Percentiles rank a stretch among this genome's conserved stretches.
Evolutionary conservation across 768 basidiomycete genomes (phyloP).

Genomic region (Leccinellum albellum): DNA sequence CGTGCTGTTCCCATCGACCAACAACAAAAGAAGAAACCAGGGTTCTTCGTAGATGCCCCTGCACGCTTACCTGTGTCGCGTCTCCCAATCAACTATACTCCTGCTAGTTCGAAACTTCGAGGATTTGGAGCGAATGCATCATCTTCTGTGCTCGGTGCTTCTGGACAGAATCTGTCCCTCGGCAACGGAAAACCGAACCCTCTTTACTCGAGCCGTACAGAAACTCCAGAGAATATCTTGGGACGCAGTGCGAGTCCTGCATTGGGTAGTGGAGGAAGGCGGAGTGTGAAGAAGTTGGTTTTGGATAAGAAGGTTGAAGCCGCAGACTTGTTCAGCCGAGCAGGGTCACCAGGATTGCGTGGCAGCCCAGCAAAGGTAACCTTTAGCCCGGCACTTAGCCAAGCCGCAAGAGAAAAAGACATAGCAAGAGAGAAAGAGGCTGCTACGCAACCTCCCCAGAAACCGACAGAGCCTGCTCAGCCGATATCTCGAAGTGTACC

Average conservation of each 20-base stretch:
- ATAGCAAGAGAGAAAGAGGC: conserved; percentile 40
- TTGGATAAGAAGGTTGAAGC: conserved; percentile 82
- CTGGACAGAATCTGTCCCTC: conserved; percentile 40
- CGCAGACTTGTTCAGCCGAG: conserved; percentile 60
- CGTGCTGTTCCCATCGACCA: conserved; percentile 59
- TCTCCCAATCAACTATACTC: conserved; percentile 60
- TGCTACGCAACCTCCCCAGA: conserved; percentile 16
- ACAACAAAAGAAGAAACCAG: conserved; percentile 69
- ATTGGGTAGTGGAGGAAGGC: conserved; percentile 63
- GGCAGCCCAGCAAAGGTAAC: conserved; percentile 46
- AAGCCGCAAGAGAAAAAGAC: conserved; percentile 74
- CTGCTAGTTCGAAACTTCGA: conserved; percentile 61
- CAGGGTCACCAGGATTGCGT: conserved; percentile 34
- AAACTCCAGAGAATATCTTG: conserved; percentile 60
- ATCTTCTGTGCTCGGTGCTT: conserved; percentile 31
- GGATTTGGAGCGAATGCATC: conserved; percentile 54
- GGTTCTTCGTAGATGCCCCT: conserved; percentile 74
- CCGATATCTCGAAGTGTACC: conserved; percentile 39
- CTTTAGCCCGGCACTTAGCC: conserved; percentile 72
- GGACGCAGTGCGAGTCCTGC: conserved; percentile 55
- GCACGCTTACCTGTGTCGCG: conserved; percentile 69
- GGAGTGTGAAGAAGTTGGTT: conserved; percentile 91
- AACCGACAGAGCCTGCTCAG: conserved; percentile 24
- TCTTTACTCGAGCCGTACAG: conserved; percentile 49
- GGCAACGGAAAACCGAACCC: conserved; percentile 53